Base-by-base conservation (phyloP, 73 alveolate species). In the Paramecium octaurelia region DNA sequence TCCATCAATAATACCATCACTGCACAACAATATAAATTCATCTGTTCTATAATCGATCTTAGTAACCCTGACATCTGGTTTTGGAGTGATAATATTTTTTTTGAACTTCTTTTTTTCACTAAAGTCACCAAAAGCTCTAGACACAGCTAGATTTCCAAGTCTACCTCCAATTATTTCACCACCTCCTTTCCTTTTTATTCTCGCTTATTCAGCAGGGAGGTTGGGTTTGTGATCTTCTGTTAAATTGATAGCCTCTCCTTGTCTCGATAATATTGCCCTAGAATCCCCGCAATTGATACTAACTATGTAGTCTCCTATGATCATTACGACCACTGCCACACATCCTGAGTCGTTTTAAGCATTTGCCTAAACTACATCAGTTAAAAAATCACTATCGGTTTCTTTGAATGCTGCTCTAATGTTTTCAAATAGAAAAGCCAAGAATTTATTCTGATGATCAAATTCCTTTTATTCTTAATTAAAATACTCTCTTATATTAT, bases 271-370 rank as follows among this genome's bases (percentile, higher is more conserved):
- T 34, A 96, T 97, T 58, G 98, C 95, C 69, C 98, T 84, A 14
- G 99, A 97, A 76, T 98, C 99, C 0, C 99, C 99, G 8, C 97
- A 93, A 93, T 98, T 98, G 71, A 98, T 98, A 68, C 98, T 94
- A 8, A 95, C 85, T 35, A 98, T 68, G 75, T 95, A 93, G 86
- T 96, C 96, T 58, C 95, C 94, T 20, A 95, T 80, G 18, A 96
- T 70, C 44, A 96, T 31, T 64, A 95, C 58, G n/a, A 94, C 94
- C 9, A 91, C 92, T 2, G 97, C 94, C 5, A 97, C 96, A 92
- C 97, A 94, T 4, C 99, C 99, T 57, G 85, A 38, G 7, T 75
- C 59, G 35, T 50, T 40, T 38, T n/a, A 50, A 43, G 73, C 23
- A 50, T 54, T 68, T 92, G 86, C 34, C 77, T 77, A 36, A 57